These are phyloP conservation scores for Ligustrum vulgare DNA, from an alignment of 257 asterid genomes.

Conservation along the genomic window DNA sequence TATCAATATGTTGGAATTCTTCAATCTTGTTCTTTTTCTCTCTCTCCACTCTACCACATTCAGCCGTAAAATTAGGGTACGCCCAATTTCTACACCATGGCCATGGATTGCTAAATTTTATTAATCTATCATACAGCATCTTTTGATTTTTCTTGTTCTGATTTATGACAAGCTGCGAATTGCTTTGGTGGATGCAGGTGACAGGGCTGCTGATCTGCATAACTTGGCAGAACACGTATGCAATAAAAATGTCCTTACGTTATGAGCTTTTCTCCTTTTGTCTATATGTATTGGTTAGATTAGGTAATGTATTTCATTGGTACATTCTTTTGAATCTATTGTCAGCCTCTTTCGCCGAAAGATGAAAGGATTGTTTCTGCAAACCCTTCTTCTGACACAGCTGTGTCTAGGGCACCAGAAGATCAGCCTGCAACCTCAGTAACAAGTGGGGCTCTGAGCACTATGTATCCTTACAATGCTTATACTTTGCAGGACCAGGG, in stretches of 20 bases:
- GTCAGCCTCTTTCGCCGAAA: constrained; percentile 76
- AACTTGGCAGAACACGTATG: constrained; percentile 78
- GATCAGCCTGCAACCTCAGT: constrained; percentile 62
- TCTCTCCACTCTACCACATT: constrained; percentile 1
- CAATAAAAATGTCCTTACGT: constrained; percentile 5
- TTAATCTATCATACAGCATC: not conserved
- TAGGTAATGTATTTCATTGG: constrained; percentile 32
- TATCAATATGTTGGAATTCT: not conserved
- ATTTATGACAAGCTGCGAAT: constrained; percentile 23
- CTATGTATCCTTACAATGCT: constrained; percentile 51
- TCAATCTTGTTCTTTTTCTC: not conserved
- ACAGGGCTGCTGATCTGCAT: constrained; percentile 66
- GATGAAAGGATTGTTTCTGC: constrained; percentile 76
- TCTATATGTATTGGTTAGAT: constrained; percentile 28
- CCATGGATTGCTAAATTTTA: not conserved
- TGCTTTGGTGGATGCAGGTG: constrained; percentile 60
- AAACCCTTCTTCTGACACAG: constrained; percentile 67
- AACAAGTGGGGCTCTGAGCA: constrained; percentile 53
- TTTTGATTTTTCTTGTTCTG: constrained; percentile 17
- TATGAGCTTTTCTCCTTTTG: constrained; percentile 21
- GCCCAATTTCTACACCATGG: not conserved
- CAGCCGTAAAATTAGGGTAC: not conserved
- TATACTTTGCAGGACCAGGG: constrained; percentile 70
- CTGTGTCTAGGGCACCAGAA: constrained; percentile 64
- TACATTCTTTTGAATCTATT: constrained; percentile 39